Conservation (phyloP, 371 early-diverging fungal species). For the Mortierella sp. region DNA sequence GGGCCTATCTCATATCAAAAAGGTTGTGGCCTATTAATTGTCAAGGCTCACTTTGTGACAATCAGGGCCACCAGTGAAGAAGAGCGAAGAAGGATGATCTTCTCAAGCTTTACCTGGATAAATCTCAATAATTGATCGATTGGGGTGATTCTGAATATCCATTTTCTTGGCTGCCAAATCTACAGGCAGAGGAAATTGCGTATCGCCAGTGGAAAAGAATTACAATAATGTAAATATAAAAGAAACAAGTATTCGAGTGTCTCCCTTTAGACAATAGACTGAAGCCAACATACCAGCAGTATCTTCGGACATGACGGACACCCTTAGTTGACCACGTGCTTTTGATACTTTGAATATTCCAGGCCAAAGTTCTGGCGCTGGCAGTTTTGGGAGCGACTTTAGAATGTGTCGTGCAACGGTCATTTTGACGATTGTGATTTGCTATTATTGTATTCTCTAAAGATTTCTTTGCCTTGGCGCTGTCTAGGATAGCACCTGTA, state of each 20-base stretch:
- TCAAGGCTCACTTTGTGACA: too few relatives aligned
- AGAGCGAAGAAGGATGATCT: neutral
- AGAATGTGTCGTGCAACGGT: slow-evolving; percentile 13
- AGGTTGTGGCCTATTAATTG: too few relatives aligned
- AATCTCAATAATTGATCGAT: slow-evolving; percentile 41
- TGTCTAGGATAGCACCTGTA: neutral
- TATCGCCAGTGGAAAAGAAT: neutral
- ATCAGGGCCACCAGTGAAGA: too few relatives aligned
- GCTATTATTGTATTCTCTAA: neutral
- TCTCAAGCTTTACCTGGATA: slow-evolving; percentile 29
- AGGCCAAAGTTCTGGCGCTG: slow-evolving; percentile 33
- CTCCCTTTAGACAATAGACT: neutral
- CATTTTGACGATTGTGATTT: slow-evolving; percentile 10
- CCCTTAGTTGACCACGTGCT: slow-evolving; percentile 34
- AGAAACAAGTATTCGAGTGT: neutral
- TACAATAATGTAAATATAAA: neutral
- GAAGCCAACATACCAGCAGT: slow-evolving; percentile 26
- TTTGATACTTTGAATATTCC: slow-evolving; percentile 35
- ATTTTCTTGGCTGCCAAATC: slow-evolving; percentile 32
- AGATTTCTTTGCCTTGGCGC: neutral
- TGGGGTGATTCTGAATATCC: slow-evolving; percentile 16
- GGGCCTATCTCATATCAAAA: slow-evolving; percentile 28
- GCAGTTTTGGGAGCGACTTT: slow-evolving; percentile 31
- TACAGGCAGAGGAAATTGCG: neutral
- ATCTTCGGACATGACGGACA: slow-evolving; percentile 45